These are phyloP conservation scores for Coemansia pectinata DNA, from an alignment of 192 early-diverging fungal genomes.

Conservation along the genomic window DNA sequence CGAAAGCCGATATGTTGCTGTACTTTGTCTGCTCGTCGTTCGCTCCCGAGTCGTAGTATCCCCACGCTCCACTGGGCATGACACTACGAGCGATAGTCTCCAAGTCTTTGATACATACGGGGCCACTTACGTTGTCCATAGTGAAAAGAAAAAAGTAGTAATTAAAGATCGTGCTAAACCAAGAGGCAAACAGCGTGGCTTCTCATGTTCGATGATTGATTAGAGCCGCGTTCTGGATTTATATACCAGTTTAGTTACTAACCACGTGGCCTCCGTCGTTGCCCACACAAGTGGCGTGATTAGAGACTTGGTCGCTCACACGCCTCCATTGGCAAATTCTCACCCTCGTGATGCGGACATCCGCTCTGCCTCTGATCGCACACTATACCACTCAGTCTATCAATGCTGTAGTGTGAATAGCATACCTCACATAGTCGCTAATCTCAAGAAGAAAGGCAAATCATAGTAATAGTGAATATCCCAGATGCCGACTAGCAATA, in stretches of 20 bases:
- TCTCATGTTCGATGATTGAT: neutral
- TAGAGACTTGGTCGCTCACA: neutral
- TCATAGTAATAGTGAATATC: neutral
- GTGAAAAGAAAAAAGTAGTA: neutral
- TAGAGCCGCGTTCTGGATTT: neutral
- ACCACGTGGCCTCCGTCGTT: neutral
- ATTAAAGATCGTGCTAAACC: neutral
- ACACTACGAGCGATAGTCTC: constrained; percentile 37
- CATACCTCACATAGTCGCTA: neutral
- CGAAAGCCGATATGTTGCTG: constrained; percentile 52
- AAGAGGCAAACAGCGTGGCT: neutral
- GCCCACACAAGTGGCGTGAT: neutral
- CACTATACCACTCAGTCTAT: neutral
- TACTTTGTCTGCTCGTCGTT: constrained; percentile 56
- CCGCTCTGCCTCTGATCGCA: neutral
- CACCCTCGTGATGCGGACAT: neutral
- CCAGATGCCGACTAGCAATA: neutral
- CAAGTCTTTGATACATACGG: constrained; percentile 55
- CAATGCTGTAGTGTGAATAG: neutral
- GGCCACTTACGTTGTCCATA: constrained; percentile 22
- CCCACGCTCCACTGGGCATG: constrained; percentile 52
- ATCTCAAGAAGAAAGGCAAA: neutral
- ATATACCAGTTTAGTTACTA: neutral
- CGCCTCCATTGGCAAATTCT: neutral
- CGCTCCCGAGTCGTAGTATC: constrained; percentile 60